These are phyloP conservation scores for Aspergillus unguis DNA, from an alignment of 2,329 filamentous ascomycete genomes.

Conservation along the genomic window DNA sequence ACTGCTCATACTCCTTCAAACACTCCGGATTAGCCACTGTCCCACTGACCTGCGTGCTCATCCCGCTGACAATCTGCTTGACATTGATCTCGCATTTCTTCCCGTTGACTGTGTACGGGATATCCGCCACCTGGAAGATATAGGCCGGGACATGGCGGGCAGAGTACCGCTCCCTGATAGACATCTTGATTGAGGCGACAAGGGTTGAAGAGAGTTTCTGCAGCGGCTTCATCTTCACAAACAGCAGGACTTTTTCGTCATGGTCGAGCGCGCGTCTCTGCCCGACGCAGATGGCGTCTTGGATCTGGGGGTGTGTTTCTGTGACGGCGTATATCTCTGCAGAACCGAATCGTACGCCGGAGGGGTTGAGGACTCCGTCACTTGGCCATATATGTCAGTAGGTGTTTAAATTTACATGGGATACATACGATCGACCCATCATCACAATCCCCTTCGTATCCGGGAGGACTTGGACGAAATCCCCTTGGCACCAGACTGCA, in stretches of 20 bases:
- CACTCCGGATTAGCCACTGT: background rate
- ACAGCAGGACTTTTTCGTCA: slow-evolving; percentile 59
- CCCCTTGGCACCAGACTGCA: slow-evolving; percentile 63
- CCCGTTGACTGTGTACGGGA: slow-evolving; percentile 55
- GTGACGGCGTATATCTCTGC: slow-evolving; percentile 76
- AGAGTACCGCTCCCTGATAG: slow-evolving; percentile 64
- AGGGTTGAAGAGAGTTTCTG: slow-evolving; percentile 54
- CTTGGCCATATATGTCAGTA: background rate
- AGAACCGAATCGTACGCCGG: slow-evolving; percentile 73
- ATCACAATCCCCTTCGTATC: slow-evolving; percentile 54
- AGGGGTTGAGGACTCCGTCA: slow-evolving; percentile 77
- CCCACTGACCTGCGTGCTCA: background rate
- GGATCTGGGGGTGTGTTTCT: slow-evolving; percentile 56
- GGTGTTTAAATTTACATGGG: too few relatives aligned
- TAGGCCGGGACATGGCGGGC: slow-evolving; percentile 74
- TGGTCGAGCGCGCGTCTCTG: slow-evolving; percentile 61
- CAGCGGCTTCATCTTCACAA: slow-evolving; percentile 59
- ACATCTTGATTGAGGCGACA: slow-evolving; percentile 58
- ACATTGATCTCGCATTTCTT: background rate
- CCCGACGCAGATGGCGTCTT: slow-evolving; percentile 74
- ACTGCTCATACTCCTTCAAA: background rate
- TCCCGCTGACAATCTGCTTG: background rate
- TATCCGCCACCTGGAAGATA: slow-evolving; percentile 77
- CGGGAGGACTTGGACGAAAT: slow-evolving; percentile 71
- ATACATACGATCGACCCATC: slow-evolving; percentile 30